These are phyloP conservation scores for Fusarium haematococcum DNA, from an alignment of 2,329 filamentous ascomycete genomes.

Conservation along the genomic window DNA sequence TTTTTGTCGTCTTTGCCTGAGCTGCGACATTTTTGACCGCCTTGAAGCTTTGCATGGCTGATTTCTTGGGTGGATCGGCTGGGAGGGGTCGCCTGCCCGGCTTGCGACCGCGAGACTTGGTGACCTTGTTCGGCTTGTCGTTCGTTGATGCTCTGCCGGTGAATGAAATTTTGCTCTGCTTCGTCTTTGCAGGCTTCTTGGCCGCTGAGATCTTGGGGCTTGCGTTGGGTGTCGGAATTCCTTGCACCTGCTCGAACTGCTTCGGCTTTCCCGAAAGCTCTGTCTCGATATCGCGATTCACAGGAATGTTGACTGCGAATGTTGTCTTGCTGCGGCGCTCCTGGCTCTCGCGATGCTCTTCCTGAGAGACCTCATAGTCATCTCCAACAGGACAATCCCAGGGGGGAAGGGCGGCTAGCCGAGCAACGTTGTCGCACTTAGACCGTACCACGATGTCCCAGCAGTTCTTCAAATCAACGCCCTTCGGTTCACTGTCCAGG, in stretches of 20 bases:
- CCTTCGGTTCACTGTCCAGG: slow-evolving; percentile 83
- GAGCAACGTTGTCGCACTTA: slow-evolving; percentile 88
- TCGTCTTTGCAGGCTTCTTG: slow-evolving; percentile 56
- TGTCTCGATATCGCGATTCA: slow-evolving; percentile 37
- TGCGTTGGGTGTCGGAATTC: slow-evolving; percentile 68
- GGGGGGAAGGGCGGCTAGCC: slow-evolving; percentile 71
- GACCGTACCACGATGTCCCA: slow-evolving; percentile 93
- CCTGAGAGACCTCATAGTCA: slow-evolving; percentile 60
- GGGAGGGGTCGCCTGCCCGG: slow-evolving; percentile 47
- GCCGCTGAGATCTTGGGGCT: slow-evolving; percentile 63
- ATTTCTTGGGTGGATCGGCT: slow-evolving; percentile 55
- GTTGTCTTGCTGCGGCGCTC: slow-evolving; percentile 54
- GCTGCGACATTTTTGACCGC: slow-evolving; percentile 35
- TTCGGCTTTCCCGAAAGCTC: slow-evolving; percentile 51
- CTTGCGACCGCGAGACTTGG: slow-evolving; percentile 49
- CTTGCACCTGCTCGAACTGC: slow-evolving; percentile 57
- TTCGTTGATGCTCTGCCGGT: slow-evolving; percentile 32
- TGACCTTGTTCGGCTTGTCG: slow-evolving; percentile 33
- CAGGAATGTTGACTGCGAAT: slow-evolving; percentile 47
- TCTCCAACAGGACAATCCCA: slow-evolving; percentile 68
- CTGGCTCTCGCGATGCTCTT: slow-evolving; percentile 56
- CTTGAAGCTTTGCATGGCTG: slow-evolving; percentile 53
- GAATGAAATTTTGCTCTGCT: slow-evolving; percentile 66
- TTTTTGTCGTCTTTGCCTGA: slow-evolving; percentile 36
- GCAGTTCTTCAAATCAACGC: slow-evolving; percentile 87